Conservation (phyloP, 2,329 filamentous ascomycete genomes). For the Tolypocladium tropicale region DNA sequence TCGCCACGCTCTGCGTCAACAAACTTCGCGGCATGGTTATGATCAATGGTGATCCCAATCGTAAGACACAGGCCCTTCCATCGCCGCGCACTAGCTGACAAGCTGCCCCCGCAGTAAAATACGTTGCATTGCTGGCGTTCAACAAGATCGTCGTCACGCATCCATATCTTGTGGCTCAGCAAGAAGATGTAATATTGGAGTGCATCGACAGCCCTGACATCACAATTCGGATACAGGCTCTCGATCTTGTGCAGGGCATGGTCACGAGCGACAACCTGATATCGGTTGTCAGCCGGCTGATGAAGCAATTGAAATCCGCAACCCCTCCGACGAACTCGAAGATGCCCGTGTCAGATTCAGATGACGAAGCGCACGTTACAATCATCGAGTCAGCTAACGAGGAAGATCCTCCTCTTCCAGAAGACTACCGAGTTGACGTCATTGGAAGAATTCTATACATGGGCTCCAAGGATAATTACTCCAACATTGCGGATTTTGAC, state of each 20-base stretch:
- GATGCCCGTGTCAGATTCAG: constrained; percentile 33
- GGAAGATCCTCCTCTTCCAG: constrained; percentile 56
- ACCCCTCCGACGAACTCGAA: constrained; percentile 39
- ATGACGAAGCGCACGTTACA: constrained; percentile 37
- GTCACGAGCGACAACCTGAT: constrained; percentile 79
- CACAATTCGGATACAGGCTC: constrained; percentile 83
- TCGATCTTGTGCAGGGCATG: constrained; percentile 90
- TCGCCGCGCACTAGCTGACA: background rate
- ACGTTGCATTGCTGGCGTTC: constrained; percentile 88
- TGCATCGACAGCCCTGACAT: constrained; percentile 95
- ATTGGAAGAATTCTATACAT: constrained; percentile 77
- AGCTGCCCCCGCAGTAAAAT: constrained; percentile 63
- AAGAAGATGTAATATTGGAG: constrained; percentile 92
- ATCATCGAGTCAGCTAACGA: constrained; percentile 23
- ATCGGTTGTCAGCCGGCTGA: constrained; percentile 73
- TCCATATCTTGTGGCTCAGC: constrained; percentile 76
- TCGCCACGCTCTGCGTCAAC: constrained; percentile 82
- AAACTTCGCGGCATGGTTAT: constrained; percentile 93
- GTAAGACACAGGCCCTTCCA: constrained; percentile 40
- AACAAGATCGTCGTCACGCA: constrained; percentile 90
- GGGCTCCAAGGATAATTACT: constrained; percentile 83
- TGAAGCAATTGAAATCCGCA: constrained; percentile 71
- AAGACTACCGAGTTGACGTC: constrained; percentile 77
- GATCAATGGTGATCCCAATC: constrained; percentile 84
- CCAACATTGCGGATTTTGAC: constrained; percentile 80